A percentile compares a stretch with the other conserved stretches of the same genome.
Evolutionary conservation across 2,329 filamentous ascomycete species (phyloP).

Genomic region (Cyanodermella asteris): DNA sequence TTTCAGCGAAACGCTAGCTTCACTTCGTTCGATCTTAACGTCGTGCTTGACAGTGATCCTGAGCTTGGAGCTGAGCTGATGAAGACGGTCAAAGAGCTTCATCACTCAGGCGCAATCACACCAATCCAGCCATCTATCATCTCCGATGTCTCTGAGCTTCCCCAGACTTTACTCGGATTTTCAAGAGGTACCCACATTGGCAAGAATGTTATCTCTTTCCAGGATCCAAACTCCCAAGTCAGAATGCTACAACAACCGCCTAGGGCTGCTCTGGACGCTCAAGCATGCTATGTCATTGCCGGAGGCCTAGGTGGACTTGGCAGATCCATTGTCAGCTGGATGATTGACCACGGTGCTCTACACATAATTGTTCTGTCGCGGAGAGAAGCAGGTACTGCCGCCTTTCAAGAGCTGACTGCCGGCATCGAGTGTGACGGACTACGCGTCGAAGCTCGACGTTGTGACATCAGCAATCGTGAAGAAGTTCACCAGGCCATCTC

Average conservation of each 20-base stretch:
- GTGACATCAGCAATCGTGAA: conserved; percentile 3
- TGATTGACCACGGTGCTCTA: conserved; percentile 9
- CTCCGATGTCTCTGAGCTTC: conserved; percentile 1
- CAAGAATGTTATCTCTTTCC: conserved; percentile 4
- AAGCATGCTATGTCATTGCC: conserved; percentile 9
- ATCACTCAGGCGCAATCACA: conserved; percentile 3
- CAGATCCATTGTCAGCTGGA: conserved; percentile 8
- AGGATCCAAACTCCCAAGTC: conserved; percentile 1
- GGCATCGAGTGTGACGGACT: conserved; percentile 2
- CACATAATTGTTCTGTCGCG: conserved; percentile 10
- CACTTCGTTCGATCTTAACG: conserved; percentile 2
- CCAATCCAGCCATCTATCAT: conserved; percentile 1
- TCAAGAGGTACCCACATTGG: conserved; percentile 6
- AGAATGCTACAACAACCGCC: neutral
- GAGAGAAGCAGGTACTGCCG: conserved; percentile 3
- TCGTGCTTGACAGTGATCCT: conserved; percentile 1
- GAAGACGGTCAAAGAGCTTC: conserved; percentile 4
- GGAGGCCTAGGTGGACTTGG: conserved; percentile 8
- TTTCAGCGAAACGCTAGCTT: conserved; percentile 1
- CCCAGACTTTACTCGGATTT: conserved; percentile 2
- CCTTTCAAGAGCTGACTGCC: conserved; percentile 1
- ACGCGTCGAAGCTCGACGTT: conserved; percentile 1
- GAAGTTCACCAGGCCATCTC: conserved; percentile 1
- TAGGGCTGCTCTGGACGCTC: conserved; percentile 6
- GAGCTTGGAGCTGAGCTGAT: conserved; percentile 5